Percentiles rank a stretch among this genome's conserved stretches.
Evolutionary conservation across 305 asterid species (phyloP).

Genomic region (Fraxinus floribunda): DNA sequence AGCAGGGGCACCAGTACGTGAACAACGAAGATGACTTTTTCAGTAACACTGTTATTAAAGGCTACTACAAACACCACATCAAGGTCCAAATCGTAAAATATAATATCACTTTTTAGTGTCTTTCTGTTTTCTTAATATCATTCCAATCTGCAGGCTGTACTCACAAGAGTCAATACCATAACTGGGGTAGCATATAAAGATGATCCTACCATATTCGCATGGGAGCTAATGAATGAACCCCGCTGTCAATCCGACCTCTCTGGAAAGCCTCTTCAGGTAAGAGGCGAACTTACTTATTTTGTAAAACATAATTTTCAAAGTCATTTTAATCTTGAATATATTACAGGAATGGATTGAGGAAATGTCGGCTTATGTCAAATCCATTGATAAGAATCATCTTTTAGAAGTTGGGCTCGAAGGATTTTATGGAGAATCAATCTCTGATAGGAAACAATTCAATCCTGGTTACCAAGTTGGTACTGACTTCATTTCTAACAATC

Average conservation of each 20-base stretch:
- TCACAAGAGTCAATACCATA: conserved; percentile 43
- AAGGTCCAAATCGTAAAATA: conserved; percentile 36
- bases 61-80: conserved; percentile 46
- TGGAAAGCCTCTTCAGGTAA: conserved; percentile 50
- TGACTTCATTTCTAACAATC: conserved; percentile 54
- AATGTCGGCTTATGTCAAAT: conserved; percentile 50
- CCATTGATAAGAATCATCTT: conserved; percentile 51
- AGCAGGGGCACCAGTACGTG: conserved; percentile 38
- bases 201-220: conserved; percentile 54
- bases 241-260: conserved; percentile 54
- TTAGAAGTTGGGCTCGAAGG: conserved; percentile 63
- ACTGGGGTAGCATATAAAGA: conserved; percentile 56
- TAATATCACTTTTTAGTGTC: neutral
- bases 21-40: conserved; percentile 58
- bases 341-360: conserved; percentile 49
- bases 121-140: neutral
- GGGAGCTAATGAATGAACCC: conserved; percentile 69
- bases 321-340: neutral
- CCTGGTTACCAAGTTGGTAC: conserved; percentile 49
- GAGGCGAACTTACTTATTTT: neutral
- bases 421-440: conserved; percentile 42
- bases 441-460: conserved; percentile 39
- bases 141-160: conserved; percentile 31
- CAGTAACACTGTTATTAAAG: conserved; percentile 41
- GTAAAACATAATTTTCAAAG: neutral